A percentile compares a stretch with the other conserved stretches of the same genome.
phyloP scores from a whole-genome alignment of 2,329 filamentous ascomycete genomes.

The Graphiopsis chlorocephala region DNA sequence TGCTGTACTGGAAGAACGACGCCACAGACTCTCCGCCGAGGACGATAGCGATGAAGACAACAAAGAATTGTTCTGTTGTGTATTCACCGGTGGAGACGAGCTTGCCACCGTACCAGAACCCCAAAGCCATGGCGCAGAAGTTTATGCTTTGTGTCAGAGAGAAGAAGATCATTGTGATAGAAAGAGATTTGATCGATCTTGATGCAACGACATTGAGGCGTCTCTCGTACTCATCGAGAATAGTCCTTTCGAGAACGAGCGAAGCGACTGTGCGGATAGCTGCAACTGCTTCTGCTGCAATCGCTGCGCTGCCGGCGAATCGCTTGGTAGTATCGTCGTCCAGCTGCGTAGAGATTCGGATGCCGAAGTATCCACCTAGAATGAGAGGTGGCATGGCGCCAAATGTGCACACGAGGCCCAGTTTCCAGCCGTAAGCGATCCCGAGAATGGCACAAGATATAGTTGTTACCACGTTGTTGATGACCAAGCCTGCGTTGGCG shows the following conservation, averaged over 20 bases:
- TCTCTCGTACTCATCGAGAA: conserved; percentile 30
- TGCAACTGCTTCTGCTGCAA: conserved; percentile 36
- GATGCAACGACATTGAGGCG: conserved; percentile 11
- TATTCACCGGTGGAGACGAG: conserved; percentile 36
- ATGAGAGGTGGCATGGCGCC: conserved; percentile 35
- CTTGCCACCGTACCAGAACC: conserved; percentile 37
- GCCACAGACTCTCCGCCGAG: conserved; percentile 67
- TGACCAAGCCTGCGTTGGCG: conserved; percentile 40
- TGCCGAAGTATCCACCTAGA: conserved; percentile 34
- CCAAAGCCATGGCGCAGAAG: conserved; percentile 33
- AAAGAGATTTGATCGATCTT: conserved; percentile 16
- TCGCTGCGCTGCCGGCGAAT: conserved; percentile 34
- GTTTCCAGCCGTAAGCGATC: conserved; percentile 38
- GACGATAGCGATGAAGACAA: conserved; percentile 60
- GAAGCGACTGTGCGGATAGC: conserved; percentile 36
- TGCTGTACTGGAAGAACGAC: conserved; percentile 62
- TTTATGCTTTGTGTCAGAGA: conserved; percentile 35
- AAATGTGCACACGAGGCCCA: conserved; percentile 33
- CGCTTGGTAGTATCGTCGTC: conserved; percentile 29
- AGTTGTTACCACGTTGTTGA: conserved; percentile 35
- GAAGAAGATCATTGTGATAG: conserved; percentile 28
- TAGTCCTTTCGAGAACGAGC: conserved; percentile 32
- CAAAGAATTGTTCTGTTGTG: conserved; percentile 49
- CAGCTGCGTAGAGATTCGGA: conserved; percentile 35
- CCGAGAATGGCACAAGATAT: conserved; percentile 30